Conservation (phyloP, 2,329 filamentous ascomycete genomes). For the Fusarium sp. region DNA sequence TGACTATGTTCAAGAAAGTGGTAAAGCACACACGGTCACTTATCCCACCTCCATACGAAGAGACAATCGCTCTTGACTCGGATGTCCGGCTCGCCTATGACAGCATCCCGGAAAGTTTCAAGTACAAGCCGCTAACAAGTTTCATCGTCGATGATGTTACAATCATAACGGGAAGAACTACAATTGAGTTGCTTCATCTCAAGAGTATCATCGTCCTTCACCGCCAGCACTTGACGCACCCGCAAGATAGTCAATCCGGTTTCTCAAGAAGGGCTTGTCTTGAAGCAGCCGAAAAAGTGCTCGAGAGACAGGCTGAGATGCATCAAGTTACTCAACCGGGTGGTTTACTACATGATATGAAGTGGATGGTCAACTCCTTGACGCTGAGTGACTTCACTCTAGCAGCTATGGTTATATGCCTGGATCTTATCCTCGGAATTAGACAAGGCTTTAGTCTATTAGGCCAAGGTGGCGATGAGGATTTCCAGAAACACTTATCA, state of each 20-base stretch:
- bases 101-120: constrained; percentile 39
- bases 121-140: constrained; percentile 37
- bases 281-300: constrained; percentile 40
- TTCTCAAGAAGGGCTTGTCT: constrained; percentile 42
- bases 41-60: constrained; percentile 1
- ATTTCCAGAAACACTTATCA: neutral
- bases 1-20: constrained; percentile 43
- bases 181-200: constrained; percentile 47
- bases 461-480: fast-evolving
- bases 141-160: constrained; percentile 44
- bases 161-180: constrained; percentile 43
- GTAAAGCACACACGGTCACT: constrained; percentile 34
- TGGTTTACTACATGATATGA: constrained; percentile 55
- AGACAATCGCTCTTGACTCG: constrained; percentile 34
- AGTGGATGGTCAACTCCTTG: constrained; percentile 59
- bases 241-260: constrained; percentile 16
- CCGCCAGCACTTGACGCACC: constrained; percentile 40
- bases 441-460: neutral
- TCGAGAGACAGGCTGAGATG: constrained; percentile 46
- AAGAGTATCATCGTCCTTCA: constrained; percentile 50
- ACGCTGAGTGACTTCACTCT: constrained; percentile 62
- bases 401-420: constrained; percentile 62
- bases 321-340: constrained; percentile 53
- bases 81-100: constrained; percentile 37
- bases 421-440: constrained; percentile 47